A percentile compares a stretch with the other conserved stretches of the same genome.
Conservation (phyloP, 176 grass and related monocot species). For the Thinopyrum elongatum region DNA sequence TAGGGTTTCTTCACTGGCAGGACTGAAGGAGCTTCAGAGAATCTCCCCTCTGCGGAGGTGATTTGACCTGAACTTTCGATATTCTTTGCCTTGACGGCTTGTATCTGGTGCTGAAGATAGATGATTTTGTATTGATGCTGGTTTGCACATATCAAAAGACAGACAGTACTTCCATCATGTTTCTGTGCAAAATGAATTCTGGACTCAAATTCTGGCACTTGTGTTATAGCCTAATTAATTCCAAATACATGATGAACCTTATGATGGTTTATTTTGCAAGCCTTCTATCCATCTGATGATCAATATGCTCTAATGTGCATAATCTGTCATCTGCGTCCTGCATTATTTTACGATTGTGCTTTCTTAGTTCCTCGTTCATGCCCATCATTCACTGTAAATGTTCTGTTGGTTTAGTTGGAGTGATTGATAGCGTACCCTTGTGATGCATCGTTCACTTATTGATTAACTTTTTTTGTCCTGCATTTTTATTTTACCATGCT, state of each 20-base stretch:
- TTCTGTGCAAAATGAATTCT: slow-evolving; percentile 11
- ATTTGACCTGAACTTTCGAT: slow-evolving; percentile 24
- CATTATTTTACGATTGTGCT: background rate
- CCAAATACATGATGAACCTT: background rate
- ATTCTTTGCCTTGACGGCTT: background rate
- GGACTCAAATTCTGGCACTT: background rate
- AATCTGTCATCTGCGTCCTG: background rate
- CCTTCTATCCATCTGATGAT: background rate
- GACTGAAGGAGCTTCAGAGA: slow-evolving; percentile 72
- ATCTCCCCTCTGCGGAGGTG: slow-evolving; percentile 76
- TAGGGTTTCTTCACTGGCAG: slow-evolving; percentile 74
- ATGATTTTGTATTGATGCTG: slow-evolving; percentile 18
- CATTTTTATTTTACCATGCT: background rate
- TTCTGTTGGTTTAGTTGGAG: background rate
- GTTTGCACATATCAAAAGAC: background rate
- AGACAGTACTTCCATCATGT: background rate
- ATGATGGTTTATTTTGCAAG: slow-evolving; percentile 7
- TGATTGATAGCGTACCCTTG: background rate
- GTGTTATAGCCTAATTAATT: slow-evolving; percentile 13
- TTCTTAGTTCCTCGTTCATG: background rate
- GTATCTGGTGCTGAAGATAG: background rate
- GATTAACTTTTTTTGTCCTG: background rate
- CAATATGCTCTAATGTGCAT: slow-evolving; percentile 6
- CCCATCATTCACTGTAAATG: background rate
- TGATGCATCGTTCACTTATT: background rate